Evolutionary conservation across 2,329 filamentous ascomycete genomes (phyloP).

Genomic region (Beauveria varroae): DNA sequence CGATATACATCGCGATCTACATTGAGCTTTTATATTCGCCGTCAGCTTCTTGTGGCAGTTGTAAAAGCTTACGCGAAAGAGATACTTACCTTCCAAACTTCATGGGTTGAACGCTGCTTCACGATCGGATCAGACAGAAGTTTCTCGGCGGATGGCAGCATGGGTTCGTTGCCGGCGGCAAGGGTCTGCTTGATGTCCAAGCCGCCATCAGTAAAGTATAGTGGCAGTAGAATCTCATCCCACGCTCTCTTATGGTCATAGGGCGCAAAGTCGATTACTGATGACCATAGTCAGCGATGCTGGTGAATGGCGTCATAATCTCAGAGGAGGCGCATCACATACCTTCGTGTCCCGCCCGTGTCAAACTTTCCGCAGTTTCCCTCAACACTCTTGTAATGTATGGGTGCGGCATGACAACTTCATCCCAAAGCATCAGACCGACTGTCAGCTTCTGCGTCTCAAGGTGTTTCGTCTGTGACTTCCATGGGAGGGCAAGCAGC

Average conservation of each 20-base stretch:
- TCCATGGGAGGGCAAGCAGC: slow-evolving; percentile 15
- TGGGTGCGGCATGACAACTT: slow-evolving; percentile 47
- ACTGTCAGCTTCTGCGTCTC: slow-evolving; percentile 41
- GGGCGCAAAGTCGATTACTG: slow-evolving; percentile 48
- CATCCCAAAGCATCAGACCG: slow-evolving; percentile 46
- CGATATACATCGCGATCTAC: slow-evolving; percentile 25
- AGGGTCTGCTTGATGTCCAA: slow-evolving; percentile 39
- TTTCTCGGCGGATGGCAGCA: slow-evolving; percentile 44
- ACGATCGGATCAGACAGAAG: slow-evolving; percentile 45
- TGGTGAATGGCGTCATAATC: no score
- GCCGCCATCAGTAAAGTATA: slow-evolving; percentile 51
- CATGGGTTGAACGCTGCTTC: slow-evolving; percentile 23
- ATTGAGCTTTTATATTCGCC: slow-evolving; percentile 13
- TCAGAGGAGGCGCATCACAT: background rate
- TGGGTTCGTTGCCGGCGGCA: slow-evolving; percentile 43
- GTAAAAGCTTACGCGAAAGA: background rate
- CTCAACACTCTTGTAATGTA: slow-evolving; percentile 44
- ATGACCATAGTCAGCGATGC: slow-evolving; percentile 31
- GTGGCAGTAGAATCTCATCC: slow-evolving; percentile 27
- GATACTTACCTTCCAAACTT: slow-evolving; percentile 21
- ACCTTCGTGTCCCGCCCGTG: slow-evolving; percentile 14
- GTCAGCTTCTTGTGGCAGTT: background rate
- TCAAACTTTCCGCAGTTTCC: slow-evolving; percentile 40
- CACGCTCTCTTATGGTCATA: slow-evolving; percentile 41
- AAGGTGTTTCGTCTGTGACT: slow-evolving; percentile 14